These are phyloP conservation scores for Calcarisporium arbuscula DNA, from an alignment of 2,329 filamentous ascomycete genomes.

Conservation along the genomic window DNA sequence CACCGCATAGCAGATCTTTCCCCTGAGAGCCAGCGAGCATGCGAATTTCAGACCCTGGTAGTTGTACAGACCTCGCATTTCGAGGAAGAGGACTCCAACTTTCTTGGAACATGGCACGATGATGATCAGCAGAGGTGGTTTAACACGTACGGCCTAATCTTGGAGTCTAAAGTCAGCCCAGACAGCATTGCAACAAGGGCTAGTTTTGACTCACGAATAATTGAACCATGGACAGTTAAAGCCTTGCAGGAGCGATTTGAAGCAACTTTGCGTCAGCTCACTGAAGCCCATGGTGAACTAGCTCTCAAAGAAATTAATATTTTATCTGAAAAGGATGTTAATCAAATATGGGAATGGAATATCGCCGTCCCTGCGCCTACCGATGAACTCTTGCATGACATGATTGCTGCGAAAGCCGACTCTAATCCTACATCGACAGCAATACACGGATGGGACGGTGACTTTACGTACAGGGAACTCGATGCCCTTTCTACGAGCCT, in stretches of 20 bases:
- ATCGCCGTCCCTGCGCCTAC: no score
- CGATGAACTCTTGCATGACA: no score
- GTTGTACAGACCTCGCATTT: no score
- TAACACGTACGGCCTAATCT: constrained; percentile 5
- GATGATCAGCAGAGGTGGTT: background rate
- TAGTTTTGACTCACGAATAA: constrained; percentile 4
- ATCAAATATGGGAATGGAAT: no score
- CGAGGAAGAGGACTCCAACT: background rate
- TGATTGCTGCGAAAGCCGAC: no score
- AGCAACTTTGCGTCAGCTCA: no score
- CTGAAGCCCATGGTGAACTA: no score
- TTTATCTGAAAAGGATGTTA: background rate
- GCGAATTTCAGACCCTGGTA: background rate
- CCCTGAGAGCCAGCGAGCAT: background rate
- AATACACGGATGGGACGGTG: constrained; percentile 28
- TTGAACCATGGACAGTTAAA: background rate
- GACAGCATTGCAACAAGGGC: background rate
- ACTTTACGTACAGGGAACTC: constrained; percentile 31
- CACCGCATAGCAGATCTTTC: background rate
- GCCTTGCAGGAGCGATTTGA: background rate
- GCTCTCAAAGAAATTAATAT: no score
- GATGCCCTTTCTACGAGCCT: background rate
- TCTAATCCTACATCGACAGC: no score
- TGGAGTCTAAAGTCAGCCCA: constrained; percentile 1
- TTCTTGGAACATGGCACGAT: constrained; percentile 6